These are phyloP conservation scores for Xylariales sp. DNA, from an alignment of 2,329 filamentous ascomycete genomes.

Conservation along the genomic window DNA sequence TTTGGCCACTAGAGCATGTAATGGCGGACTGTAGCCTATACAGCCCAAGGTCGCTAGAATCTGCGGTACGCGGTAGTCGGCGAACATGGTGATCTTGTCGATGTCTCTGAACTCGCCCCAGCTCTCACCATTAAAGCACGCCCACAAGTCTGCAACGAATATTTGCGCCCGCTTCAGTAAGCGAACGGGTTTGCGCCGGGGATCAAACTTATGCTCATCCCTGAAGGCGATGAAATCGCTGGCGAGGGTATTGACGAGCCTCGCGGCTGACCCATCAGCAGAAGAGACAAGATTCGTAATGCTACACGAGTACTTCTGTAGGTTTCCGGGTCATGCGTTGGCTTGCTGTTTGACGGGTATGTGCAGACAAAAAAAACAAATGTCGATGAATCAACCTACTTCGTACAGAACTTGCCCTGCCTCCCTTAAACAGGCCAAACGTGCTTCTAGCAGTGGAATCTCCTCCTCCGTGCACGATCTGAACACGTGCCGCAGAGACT, in stretches of 20 bases:
- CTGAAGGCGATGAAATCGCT: conserved; percentile 80
- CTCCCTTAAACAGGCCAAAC: conserved; percentile 75
- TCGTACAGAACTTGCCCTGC: conserved; percentile 75
- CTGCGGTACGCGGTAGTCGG: conserved; percentile 95
- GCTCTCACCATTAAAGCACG: conserved; percentile 77
- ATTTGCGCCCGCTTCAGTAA: conserved; percentile 95
- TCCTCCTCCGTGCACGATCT: conserved; percentile 80
- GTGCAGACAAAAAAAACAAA: too few species aligned
- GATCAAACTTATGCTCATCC: conserved; percentile 73
- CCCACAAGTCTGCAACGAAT: conserved; percentile 93
- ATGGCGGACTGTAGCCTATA: conserved; percentile 74
- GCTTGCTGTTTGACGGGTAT: conserved; percentile 12
- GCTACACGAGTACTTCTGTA: conserved; percentile 69
- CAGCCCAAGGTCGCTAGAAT: conserved; percentile 81
- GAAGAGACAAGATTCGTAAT: conserved; percentile 68
- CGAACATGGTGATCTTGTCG: conserved; percentile 96
- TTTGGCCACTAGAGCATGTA: conserved; percentile 65
- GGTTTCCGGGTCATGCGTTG: conserved; percentile 15
- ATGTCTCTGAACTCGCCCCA: conserved; percentile 86
- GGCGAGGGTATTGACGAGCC: conserved; percentile 76
- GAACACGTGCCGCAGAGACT: conserved; percentile 72
- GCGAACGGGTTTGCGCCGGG: conserved; percentile 63
- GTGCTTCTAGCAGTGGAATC: conserved; percentile 77
- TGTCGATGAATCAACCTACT: conserved; percentile 47
- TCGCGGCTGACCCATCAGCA: conserved; percentile 74